Conservation (phyloP, 345 rosid genomes). For the Pelargonium nanum region DNA sequence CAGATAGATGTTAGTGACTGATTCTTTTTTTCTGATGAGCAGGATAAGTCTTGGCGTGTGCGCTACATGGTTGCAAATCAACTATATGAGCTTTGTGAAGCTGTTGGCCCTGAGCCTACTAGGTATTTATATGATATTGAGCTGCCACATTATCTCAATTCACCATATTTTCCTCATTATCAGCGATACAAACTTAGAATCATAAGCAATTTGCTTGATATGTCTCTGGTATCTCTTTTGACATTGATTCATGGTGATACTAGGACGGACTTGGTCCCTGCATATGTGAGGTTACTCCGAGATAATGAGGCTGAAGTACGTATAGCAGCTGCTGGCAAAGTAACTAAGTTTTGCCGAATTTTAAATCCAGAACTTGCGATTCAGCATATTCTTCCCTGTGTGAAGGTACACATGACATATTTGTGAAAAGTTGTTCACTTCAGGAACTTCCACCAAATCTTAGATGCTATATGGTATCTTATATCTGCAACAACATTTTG, state of each 20-base stretch:
- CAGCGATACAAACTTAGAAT: no score
- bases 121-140: constrained; percentile 31
- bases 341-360: constrained; percentile 83
- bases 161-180: no score
- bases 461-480: not conserved
- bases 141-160: not conserved
- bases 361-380: constrained; percentile 79
- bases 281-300: constrained; percentile 84
- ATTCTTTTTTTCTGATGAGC: constrained; percentile 10
- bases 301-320: constrained; percentile 99
- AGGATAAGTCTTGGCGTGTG: constrained; percentile 99
- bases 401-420: constrained; percentile 42
- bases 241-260: constrained; percentile 6
- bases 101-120: constrained; percentile 90
- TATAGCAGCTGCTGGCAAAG: constrained; percentile 98
- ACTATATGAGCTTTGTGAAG: constrained; percentile 92
- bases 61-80: constrained; percentile 98
- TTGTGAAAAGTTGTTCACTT: not conserved
- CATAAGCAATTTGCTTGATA: not conserved
- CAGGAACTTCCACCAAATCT: not conserved
- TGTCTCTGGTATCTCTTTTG: not conserved
- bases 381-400: constrained; percentile 80
- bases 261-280: constrained; percentile 84
- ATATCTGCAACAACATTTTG: constrained; percentile 5
- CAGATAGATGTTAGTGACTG: no score